Base-by-base conservation (phyloP, 305 asterid genomes). In the Fraxinus platypoda region DNA sequence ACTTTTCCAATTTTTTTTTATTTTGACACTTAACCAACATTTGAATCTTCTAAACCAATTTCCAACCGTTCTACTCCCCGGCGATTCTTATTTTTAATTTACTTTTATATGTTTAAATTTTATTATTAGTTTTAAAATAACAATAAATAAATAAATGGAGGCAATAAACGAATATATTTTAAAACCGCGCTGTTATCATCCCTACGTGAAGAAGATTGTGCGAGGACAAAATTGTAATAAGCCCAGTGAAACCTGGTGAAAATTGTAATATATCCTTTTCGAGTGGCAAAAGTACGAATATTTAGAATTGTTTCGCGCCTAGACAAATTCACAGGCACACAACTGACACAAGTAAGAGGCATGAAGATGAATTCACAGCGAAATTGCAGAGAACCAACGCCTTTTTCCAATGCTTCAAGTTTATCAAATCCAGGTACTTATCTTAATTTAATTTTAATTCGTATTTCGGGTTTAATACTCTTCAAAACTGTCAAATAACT, bases 301-400 rank as follows among this genome's bases (percentile, higher is more conserved):
- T 23, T 9, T 3, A 12, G 34, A 9, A 25, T n/a, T 57, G 19
- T 4, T 23, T 70, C 75, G 41, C 75, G 75, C 75, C 41, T 70
- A 28, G 33, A 68, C 74, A 64, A 64, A 30, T 70, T 70, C 75
- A 30, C 19, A 26, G 35, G 75, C n/a, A 54, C 70, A 34, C 75
- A 9, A 35, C 23, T 23, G 8, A 54, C 70, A 34, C 75, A 9
- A 35, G 33, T 23, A 17, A 38, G 49, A 75, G 88, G 57, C 66
- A 78, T 17, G 74, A 87, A 57, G 84, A 86, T 88, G 91, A 78
- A 73, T 38, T 12, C 84, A 31, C 57, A 54, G 79, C 81, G 86
- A 8, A 87, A 83, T 21, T 84, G 71, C 88, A 82, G 88, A 78
- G 91, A 88, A 78, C 68, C 91, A 25, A 84, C 86, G 37, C 85